Percentiles rank a stretch among this genome's conserved stretches.
phyloP scores from a whole-genome alignment of 73 alveolate species.

The Paraurostyla sp. region DNA sequence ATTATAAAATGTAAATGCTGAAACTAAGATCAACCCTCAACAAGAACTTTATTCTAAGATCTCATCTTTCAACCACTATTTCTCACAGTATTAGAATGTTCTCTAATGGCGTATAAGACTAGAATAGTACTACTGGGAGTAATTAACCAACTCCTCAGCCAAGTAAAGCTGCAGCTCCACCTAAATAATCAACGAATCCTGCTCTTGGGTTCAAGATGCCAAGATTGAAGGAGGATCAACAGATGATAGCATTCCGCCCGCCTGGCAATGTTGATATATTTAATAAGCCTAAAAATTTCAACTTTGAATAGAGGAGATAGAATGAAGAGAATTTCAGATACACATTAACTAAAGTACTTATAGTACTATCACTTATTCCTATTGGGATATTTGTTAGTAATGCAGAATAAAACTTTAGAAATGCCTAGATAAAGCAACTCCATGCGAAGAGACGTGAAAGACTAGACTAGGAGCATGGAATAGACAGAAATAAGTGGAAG shows the following conservation, averaged over 20 bases:
- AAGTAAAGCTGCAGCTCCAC: too few species aligned
- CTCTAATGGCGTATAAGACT: too few species aligned
- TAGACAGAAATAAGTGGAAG: constrained; percentile 58
- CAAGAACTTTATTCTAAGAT: too few species aligned
- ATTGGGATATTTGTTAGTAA: constrained; percentile 24
- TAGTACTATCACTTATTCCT: constrained; percentile 28
- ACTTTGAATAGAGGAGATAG: not conserved
- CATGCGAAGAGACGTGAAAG: constrained; percentile 65
- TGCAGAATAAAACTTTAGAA: constrained; percentile 46
- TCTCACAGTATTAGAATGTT: too few species aligned
- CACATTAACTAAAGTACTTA: not conserved
- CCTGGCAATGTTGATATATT: not conserved
- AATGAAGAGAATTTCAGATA: constrained; percentile 2
- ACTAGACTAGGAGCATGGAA: constrained; percentile 76
- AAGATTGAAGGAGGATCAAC: not conserved
- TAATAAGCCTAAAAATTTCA: constrained; percentile 4
- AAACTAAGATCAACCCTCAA: too few species aligned
- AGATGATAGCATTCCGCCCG: constrained; percentile 11
- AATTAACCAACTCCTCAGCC: too few species aligned
- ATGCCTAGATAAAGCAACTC: constrained; percentile 45
- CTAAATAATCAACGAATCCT: too few species aligned
- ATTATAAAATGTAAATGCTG: too few species aligned
- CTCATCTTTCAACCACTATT: too few species aligned
- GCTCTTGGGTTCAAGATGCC: constrained; percentile 47
- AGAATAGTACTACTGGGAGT: too few species aligned